Base-by-base conservation (phyloP, 768 basidiomycete species). In the Podaxis mareebaensis region DNA sequence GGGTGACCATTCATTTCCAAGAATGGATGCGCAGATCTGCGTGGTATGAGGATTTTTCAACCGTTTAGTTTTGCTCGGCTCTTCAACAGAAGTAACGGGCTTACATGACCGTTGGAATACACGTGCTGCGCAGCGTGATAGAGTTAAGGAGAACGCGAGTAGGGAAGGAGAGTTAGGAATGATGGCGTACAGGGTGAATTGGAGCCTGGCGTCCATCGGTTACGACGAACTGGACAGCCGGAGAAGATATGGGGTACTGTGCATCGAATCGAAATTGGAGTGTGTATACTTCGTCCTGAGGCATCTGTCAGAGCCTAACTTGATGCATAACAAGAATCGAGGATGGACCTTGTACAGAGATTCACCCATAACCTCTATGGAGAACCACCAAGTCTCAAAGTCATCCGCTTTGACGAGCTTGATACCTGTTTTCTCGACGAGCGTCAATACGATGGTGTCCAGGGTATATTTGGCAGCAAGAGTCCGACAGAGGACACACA, bases 1-100 rank as follows among this genome's bases (percentile, higher is more conserved):
- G 0, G 92, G 93, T 10, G 91, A 92, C 93, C 93, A 95, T 67
- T 94, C 93, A 68, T 84, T 90, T 28, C 92, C 94, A 7, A 96
- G 85, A 61, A 96, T 94, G 13, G 91, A 93, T 8, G 91, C 92
- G 70, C 93, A 95, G 67, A 95, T 95, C 90, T 95, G 63, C 24
- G 15, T 20, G 15, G 24, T n/a, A 36, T 12, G 4, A 3, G 33
- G 33, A 33, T 33, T 33, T 33, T 22, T 26, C 24, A 33, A 54
- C 20, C 2, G 33, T 30, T 54, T 13, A 20, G 24, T 33, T 33
- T 39, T 33, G 3, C 55, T 44, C 28, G 30, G 51, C n/a, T 15
- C 22, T 11, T 28, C 17, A 40, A 39, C 49, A 48, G 15, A 28
- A 40, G 10, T 66, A 53, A 53, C 38, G 64, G 8, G 70, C 85